A percentile compares a stretch with the other conserved stretches of the same genome.
Evolutionary conservation across 495 filamentous ascomycete genomes (phyloP).

Genomic region (Melanomma pulvis-pyrius): DNA sequence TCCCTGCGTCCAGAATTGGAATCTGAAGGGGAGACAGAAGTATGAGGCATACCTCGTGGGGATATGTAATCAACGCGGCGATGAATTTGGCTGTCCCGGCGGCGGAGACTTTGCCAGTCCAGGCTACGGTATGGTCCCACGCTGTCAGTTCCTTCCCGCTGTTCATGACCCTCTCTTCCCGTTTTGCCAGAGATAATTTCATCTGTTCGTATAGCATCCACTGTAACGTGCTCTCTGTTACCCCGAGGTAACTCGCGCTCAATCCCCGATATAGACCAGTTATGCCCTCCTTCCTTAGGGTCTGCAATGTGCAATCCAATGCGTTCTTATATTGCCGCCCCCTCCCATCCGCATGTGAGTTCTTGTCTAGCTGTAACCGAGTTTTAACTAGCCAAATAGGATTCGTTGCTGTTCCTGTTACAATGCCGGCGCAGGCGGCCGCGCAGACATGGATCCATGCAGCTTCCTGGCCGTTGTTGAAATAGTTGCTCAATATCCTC

Average conservation of each 20-base stretch:
- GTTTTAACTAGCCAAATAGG: slow-evolving; percentile 95
- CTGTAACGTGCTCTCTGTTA: slow-evolving; percentile 82
- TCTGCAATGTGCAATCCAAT: slow-evolving; percentile 76
- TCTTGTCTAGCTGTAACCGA: slow-evolving; percentile 81
- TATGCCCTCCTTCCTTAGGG: slow-evolving; percentile 75
- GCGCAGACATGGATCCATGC: slow-evolving; percentile 73
- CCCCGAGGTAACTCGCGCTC: slow-evolving; percentile 83
- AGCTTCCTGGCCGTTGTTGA: slow-evolving; percentile 67
- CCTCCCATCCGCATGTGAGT: slow-evolving; percentile 58
- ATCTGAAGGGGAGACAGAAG: not conserved
- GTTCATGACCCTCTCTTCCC: slow-evolving; percentile 57
- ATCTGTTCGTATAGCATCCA: slow-evolving; percentile 86
- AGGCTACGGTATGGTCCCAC: slow-evolving; percentile 68
- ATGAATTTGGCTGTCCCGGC: slow-evolving; percentile 81
- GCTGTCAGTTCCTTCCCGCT: slow-evolving; percentile 58
- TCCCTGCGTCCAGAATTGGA: too few species aligned
- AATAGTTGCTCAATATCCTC: slow-evolving; percentile 65
- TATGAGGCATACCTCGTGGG: slow-evolving; percentile 71
- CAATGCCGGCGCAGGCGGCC: slow-evolving; percentile 72
- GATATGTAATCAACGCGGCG: slow-evolving; percentile 80
- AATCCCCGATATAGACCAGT: slow-evolving; percentile 81
- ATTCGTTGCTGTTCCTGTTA: slow-evolving; percentile 84
- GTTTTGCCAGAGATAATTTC: slow-evolving; percentile 64
- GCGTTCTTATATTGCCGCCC: slow-evolving; percentile 77
- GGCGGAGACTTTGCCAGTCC: slow-evolving; percentile 72